These are phyloP conservation scores for Pelargonium fulgidum DNA, from an alignment of 441 rosid genomes.

Conservation along the genomic window DNA sequence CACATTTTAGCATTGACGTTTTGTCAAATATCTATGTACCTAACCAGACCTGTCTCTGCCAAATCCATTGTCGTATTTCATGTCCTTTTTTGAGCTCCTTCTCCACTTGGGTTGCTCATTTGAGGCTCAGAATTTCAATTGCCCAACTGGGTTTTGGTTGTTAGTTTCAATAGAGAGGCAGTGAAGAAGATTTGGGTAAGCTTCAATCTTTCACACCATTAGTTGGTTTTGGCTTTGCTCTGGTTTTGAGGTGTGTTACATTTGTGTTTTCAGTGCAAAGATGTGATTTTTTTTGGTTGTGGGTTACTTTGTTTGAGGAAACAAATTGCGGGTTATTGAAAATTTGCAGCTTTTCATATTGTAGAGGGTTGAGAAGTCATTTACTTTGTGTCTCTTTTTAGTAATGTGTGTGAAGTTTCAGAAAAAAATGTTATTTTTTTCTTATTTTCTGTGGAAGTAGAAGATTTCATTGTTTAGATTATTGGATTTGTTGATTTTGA, in stretches of 20 bases:
- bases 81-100: conserved; percentile 15
- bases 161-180: neutral
- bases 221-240: neutral
- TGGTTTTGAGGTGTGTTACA: too few species aligned
- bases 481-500: neutral
- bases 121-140: conserved; percentile 17
- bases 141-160: conserved; percentile 1
- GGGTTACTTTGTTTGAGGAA: conserved; percentile 1
- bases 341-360: conserved; percentile 25
- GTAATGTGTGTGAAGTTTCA: conserved; percentile 36
- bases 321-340: conserved; percentile 10
- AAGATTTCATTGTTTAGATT: conserved; percentile 4
- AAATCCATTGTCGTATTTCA: conserved; percentile 16
- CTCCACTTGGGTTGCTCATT: conserved; percentile 21
- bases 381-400: conserved; percentile 12
- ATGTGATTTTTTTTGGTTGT: neutral
- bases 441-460: neutral
- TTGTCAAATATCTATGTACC: conserved; percentile 18
- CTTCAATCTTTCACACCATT: conserved; percentile 6
- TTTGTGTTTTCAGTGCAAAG: too few species aligned
- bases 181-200: conserved; percentile 11
- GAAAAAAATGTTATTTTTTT: conserved; percentile 27
- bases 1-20: conserved; percentile 19
- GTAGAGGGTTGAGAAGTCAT: conserved; percentile 17
- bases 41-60: conserved; percentile 17